A percentile compares a stretch with the other conserved stretches of the same genome.
Conservation (phyloP, 2,329 filamentous ascomycete species). For the Penicillium griseofulvum region DNA sequence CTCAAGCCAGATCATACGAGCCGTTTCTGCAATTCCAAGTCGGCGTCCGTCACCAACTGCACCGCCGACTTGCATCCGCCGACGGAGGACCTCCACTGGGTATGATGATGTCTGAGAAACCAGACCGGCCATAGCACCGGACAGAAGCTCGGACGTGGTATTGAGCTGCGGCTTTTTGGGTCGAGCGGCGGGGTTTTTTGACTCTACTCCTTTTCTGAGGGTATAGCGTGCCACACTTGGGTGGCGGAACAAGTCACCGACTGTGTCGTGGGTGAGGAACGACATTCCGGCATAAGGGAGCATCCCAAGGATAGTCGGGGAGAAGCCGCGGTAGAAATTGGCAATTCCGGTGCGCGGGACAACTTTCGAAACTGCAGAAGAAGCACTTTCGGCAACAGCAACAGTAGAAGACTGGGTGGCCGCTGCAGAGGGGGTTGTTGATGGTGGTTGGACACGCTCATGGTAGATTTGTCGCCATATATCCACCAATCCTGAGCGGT, state of each 20-base stretch:
- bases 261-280: conserved; percentile 90
- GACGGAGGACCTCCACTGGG: conserved; percentile 85
- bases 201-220: conserved; percentile 59
- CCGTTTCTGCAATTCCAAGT: conserved; percentile 75
- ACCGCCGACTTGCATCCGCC: conserved; percentile 94
- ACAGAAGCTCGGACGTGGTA: conserved; percentile 80
- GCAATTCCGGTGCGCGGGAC: conserved; percentile 66
- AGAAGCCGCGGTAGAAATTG: conserved; percentile 96
- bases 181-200: conserved; percentile 50
- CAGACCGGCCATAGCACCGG: conserved; percentile 81
- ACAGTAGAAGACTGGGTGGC: conserved; percentile 40
- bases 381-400: conserved; percentile 34
- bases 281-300: conserved; percentile 93
- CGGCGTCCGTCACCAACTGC: conserved; percentile 87
- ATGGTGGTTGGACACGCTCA: conserved; percentile 58
- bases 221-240: conserved; percentile 69
- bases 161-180: conserved; percentile 66
- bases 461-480: conserved; percentile 86
- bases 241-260: conserved; percentile 76
- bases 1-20: conserved; percentile 70
- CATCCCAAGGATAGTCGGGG: conserved; percentile 89
- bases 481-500: conserved; percentile 65
- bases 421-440: conserved; percentile 12
- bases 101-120: conserved; percentile 91
- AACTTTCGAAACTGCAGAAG: conserved; percentile 48